A percentile compares a stretch with the other conserved stretches of the same genome.
These are phyloP conservation scores for Bondarzewia mesenterica DNA, from an alignment of 1,284 basidiomycete species.

Conservation along the genomic window DNA sequence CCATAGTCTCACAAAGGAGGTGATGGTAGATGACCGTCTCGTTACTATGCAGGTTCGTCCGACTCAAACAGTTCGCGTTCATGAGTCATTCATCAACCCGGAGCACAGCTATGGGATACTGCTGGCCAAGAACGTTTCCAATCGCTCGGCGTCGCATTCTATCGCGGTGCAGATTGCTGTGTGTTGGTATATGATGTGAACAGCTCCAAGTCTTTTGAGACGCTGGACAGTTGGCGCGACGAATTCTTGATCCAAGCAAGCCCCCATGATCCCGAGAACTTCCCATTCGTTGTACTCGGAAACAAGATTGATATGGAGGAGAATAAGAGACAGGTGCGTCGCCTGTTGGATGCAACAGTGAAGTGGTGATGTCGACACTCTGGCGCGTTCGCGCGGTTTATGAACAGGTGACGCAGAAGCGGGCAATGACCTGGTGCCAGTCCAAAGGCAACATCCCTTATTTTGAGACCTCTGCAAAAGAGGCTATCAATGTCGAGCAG, in stretches of 20 bases:
- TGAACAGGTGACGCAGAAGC: constrained; percentile 91
- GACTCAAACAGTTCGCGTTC: background rate
- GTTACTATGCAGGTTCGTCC: constrained; percentile 93
- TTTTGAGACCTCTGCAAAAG: constrained; percentile 99
- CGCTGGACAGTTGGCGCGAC: constrained; percentile 94
- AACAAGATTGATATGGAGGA: constrained; percentile 99
- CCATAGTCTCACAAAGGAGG: constrained; percentile 90
- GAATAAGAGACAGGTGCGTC: constrained; percentile 88
- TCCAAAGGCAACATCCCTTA: constrained; percentile 99
- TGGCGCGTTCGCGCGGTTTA: constrained; percentile 2
- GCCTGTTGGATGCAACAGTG: background rate
- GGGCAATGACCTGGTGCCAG: constrained; percentile 99
- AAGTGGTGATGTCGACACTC: background rate
- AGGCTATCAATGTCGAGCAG: constrained; percentile 99
- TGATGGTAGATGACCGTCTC: constrained; percentile 95
- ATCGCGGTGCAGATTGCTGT: constrained; percentile 98
- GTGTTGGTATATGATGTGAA: constrained; percentile 99
- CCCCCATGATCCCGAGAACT: constrained; percentile 98
- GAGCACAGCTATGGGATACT: constrained; percentile 93
- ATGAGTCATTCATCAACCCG: constrained; percentile 3
- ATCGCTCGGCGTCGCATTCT: constrained; percentile 74
- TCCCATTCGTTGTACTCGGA: constrained; percentile 96
- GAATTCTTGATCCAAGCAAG: constrained; percentile 98
- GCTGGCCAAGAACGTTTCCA: constrained; percentile 90
- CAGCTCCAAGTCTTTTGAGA: constrained; percentile 96